A percentile compares a stretch with the other conserved stretches of the same genome.
These are phyloP conservation scores for Backusella australiensis DNA, from an alignment of 192 early-diverging fungal genomes.

Conservation along the genomic window DNA sequence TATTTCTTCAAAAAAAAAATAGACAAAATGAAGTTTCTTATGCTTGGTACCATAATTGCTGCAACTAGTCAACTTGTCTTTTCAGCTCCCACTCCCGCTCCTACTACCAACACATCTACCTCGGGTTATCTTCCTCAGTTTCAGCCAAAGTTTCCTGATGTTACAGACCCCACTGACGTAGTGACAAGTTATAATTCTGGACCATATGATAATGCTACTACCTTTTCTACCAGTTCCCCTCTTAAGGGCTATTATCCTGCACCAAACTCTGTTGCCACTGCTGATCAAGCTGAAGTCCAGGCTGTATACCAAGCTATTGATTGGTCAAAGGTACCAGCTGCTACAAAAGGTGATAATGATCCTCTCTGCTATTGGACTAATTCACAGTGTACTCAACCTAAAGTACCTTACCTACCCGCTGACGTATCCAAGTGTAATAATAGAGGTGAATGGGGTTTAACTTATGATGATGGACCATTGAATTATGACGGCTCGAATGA, in stretches of 20 bases:
- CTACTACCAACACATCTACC: background rate
- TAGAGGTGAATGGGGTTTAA: constrained; percentile 38
- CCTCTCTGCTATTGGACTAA: constrained; percentile 20
- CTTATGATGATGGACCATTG: constrained; percentile 45
- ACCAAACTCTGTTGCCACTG: constrained; percentile 15
- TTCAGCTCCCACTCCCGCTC: background rate
- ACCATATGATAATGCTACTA: constrained; percentile 5
- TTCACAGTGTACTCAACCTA: constrained; percentile 7
- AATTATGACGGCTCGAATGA: background rate
- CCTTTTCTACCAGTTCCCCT: background rate
- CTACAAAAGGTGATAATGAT: constrained; percentile 1
- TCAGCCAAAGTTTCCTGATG: constrained; percentile 17
- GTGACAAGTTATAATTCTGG: constrained; percentile 9
- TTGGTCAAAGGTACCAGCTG: constrained; percentile 24
- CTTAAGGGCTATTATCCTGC: constrained; percentile 26
- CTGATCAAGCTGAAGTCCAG: constrained; percentile 25
- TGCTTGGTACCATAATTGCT: background rate
- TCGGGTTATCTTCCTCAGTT: constrained; percentile 11
- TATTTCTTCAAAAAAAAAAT: background rate
- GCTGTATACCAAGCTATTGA: constrained; percentile 23
- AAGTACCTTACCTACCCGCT: constrained; percentile 16
- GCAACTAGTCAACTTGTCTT: background rate
- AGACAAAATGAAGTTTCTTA: background rate
- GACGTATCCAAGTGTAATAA: constrained; percentile 28
- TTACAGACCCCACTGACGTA: constrained; percentile 16